Percentiles rank a stretch among this genome's conserved stretches.
Conservation (phyloP, 495 filamentous ascomycete genomes). For the Diplogelasinospora grovesii region DNA sequence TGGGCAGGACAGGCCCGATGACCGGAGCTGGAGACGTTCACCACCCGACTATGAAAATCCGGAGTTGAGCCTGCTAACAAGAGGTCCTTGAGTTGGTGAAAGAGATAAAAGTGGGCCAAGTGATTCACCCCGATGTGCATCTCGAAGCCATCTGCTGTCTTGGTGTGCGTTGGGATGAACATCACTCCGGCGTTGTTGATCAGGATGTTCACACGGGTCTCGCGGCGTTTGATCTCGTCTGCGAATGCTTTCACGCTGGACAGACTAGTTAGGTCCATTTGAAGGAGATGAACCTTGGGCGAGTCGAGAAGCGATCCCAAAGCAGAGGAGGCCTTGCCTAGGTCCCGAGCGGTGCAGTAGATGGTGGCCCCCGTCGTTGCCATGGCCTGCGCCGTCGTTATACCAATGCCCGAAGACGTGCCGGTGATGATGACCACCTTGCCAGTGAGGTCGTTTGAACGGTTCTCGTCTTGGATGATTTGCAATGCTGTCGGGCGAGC, state of each 20-base stretch:
- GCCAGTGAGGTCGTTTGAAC: slow-evolving; percentile 32
- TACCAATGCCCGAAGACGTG: slow-evolving; percentile 46
- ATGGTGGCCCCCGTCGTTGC: slow-evolving; percentile 42
- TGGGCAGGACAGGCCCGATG: slow-evolving; percentile 1
- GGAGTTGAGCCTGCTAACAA: background rate
- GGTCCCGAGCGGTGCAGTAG: slow-evolving; percentile 36
- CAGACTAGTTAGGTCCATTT: slow-evolving; percentile 30
- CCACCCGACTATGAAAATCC: slow-evolving; percentile 4
- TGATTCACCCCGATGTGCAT: slow-evolving; percentile 31
- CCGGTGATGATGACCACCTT: slow-evolving; percentile 50
- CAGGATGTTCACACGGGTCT: slow-evolving; percentile 19
- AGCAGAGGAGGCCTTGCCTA: slow-evolving; percentile 23
- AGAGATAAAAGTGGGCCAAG: slow-evolving; percentile 5
- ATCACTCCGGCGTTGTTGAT: slow-evolving; percentile 36
- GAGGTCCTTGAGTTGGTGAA: background rate
- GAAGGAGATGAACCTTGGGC: slow-evolving; percentile 25
- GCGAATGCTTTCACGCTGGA: slow-evolving; percentile 20
- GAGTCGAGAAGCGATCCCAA: slow-evolving; percentile 5
- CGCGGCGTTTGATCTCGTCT: slow-evolving; percentile 15
- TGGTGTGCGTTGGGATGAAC: slow-evolving; percentile 23
- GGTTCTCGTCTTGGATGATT: slow-evolving; percentile 44
- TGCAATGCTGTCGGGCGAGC: slow-evolving; percentile 49
- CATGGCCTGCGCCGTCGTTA: slow-evolving; percentile 44
- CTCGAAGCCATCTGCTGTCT: slow-evolving; percentile 43
- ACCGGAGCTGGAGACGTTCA: background rate